Evolutionary conservation across 2,329 filamentous ascomycete genomes (phyloP).

Genomic region (Phyllosticta capitalensis): DNA sequence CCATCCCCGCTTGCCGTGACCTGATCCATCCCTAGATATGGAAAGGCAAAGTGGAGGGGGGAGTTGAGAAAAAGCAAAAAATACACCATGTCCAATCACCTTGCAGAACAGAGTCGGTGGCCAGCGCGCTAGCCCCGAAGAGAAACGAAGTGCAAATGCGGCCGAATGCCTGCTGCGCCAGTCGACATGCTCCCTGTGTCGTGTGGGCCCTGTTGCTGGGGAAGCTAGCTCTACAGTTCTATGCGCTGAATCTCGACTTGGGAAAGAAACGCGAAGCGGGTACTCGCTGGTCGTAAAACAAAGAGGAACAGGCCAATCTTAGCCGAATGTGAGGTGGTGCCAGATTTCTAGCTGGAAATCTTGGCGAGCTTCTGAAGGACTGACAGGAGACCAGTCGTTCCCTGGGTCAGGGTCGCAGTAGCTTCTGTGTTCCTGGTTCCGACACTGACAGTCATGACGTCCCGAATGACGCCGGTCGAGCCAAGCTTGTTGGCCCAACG

Average conservation of each 20-base stretch:
- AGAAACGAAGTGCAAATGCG: neutral
- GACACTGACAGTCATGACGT: conserved; percentile 77
- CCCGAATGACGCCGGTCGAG: conserved; percentile 36
- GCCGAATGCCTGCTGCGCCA: neutral
- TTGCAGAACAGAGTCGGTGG: neutral
- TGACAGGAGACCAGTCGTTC: conserved; percentile 67
- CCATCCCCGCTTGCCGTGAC: neutral
- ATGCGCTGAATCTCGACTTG: neutral
- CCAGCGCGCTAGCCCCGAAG: neutral
- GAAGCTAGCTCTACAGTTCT: neutral
- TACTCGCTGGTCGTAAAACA: neutral
- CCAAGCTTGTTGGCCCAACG: conserved; percentile 79
- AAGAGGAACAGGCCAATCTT: neutral
- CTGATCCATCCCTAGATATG: neutral
- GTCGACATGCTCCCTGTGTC: neutral
- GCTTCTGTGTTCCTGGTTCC: conserved; percentile 85
- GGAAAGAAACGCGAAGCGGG: conserved; percentile 1
- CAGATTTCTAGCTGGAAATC: neutral
- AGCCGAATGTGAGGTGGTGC: neutral
- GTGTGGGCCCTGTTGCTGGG: neutral
- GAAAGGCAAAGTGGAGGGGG: neutral
- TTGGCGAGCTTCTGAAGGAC: conserved; percentile 43
- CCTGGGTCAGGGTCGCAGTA: conserved; percentile 74
- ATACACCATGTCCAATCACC: neutral
- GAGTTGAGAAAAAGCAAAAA: neutral